Evolutionary conservation across 768 basidiomycete species (phyloP), one percentile per base, ranked within the genome.

Genomic region (Phlebiopsis gigantea): DNA sequence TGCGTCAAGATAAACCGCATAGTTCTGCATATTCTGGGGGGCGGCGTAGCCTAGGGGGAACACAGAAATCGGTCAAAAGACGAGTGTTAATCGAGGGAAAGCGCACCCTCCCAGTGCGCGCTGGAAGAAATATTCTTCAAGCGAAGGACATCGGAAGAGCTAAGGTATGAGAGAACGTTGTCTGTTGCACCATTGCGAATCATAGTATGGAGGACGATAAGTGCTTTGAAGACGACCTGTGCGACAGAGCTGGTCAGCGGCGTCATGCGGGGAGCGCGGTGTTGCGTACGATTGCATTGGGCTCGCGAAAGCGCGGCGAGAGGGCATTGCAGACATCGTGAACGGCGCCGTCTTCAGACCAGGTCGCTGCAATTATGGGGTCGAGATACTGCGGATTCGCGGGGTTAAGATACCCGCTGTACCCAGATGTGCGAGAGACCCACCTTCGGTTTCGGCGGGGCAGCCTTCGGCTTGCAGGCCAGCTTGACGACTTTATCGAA

Each of bases 391-490:
- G 68, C 39, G 39, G 17, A 30, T 45, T 10, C 12, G 3, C 12
- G 34, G 34, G 34, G 34, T 39, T 39, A 39, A 17, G 17, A 2
- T 39, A 39, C 17, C 12, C 17, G 34, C 34, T 39, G 34, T 39
- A 39, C 34, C 34, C 17, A 42, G n/a, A 19, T 14, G 50, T 25
- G 44, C 34, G 12, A 25, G 15, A 6, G 1, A 69, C 73, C 17
- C 58, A 93, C 95, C 82, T 99, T 99, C 61, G 93, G 74, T 75
- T 99, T 99, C 60, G 97, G 97, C 1, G 92, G 86, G 1, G 93
- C 92, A 46, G 91, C 84, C 76, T 98, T 98, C 56, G 95, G 92
- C 79, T 98, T 98, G 75, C 94, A 98, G 14, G 96, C 97, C 69
- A 92, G 75, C 75, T 96, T 97, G 64, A 98, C 90, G 67, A 90